These are phyloP conservation scores for Solanum medicagineum DNA, from an alignment of 257 asterid genomes.

Conservation along the genomic window DNA sequence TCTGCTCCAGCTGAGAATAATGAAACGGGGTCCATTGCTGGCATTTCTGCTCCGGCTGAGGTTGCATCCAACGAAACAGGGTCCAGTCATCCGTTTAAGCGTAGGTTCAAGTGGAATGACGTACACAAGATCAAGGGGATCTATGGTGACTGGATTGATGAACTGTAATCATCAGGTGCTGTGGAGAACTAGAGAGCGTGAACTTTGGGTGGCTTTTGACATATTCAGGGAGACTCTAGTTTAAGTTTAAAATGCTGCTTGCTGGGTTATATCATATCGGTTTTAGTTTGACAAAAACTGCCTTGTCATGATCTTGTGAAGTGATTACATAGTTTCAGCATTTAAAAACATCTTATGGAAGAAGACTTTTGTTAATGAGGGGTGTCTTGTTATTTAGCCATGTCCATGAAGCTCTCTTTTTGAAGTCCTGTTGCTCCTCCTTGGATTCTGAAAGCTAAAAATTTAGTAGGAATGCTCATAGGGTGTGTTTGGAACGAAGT, in stretches of 20 bases:
- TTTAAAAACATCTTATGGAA: background rate
- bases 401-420: background rate
- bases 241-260: background rate
- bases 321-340: background rate
- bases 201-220: background rate
- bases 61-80: background rate
- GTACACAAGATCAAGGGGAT: conserved; percentile 18
- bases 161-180: background rate
- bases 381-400: background rate
- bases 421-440: background rate
- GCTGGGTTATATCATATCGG: background rate
- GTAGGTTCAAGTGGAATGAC: conserved; percentile 4
- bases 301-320: background rate
- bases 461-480: background rate
- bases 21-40: background rate
- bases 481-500: background rate
- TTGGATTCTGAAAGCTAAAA: background rate
- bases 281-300: background rate
- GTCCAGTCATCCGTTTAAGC: background rate
- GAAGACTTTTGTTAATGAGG: background rate
- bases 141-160: conserved; percentile 50
- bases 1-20: too few relatives aligned
- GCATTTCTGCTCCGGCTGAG: background rate
- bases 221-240: background rate
- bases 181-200: background rate